Percentiles rank a stretch among this genome's conserved stretches.
Conservation (phyloP, 345 rosid species). For the Camelina neglecta region DNA sequence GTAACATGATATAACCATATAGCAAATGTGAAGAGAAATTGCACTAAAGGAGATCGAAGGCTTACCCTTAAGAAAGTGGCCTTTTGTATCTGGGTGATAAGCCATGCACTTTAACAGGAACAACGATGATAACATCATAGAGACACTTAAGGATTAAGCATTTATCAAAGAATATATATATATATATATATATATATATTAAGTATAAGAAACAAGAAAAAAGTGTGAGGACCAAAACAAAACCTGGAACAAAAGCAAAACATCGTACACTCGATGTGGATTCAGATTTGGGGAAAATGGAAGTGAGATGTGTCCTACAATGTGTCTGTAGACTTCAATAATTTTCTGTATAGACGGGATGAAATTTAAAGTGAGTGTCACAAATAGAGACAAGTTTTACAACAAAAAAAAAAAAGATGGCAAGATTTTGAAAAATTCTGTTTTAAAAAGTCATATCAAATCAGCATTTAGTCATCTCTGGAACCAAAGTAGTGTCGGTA, state of each 20-base stretch:
- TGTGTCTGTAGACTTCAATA: slow-evolving; percentile 22
- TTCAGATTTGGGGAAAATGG: slow-evolving; percentile 1
- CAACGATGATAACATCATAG: background rate
- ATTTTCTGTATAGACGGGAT: slow-evolving; percentile 51
- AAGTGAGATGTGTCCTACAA: background rate
- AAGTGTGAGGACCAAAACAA: slow-evolving; percentile 20
- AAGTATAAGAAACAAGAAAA: background rate
- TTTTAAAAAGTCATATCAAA: background rate
- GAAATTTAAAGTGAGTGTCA: slow-evolving; percentile 16
- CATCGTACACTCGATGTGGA: slow-evolving; percentile 45
- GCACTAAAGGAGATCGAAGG: slow-evolving; percentile 10
- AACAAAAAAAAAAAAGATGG: slow-evolving; percentile 13
- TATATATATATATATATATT: background rate
- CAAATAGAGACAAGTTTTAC: slow-evolving; percentile 12
- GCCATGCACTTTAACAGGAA: slow-evolving; percentile 52
- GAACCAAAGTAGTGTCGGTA: slow-evolving; percentile 31
- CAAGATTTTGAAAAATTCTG: background rate
- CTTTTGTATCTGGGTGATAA: slow-evolving; percentile 53
- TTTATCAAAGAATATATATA: slow-evolving; percentile 1
- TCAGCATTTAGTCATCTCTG: background rate
- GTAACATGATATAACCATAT: slow-evolving; percentile 3
- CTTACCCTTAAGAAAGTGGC: slow-evolving; percentile 52
- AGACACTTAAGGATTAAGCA: background rate
- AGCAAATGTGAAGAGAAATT: background rate
- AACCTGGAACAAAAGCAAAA: slow-evolving; percentile 63